Base-by-base conservation (phyloP, 2,329 filamentous ascomycete genomes). In the Arthrobotrys musiformis region DNA sequence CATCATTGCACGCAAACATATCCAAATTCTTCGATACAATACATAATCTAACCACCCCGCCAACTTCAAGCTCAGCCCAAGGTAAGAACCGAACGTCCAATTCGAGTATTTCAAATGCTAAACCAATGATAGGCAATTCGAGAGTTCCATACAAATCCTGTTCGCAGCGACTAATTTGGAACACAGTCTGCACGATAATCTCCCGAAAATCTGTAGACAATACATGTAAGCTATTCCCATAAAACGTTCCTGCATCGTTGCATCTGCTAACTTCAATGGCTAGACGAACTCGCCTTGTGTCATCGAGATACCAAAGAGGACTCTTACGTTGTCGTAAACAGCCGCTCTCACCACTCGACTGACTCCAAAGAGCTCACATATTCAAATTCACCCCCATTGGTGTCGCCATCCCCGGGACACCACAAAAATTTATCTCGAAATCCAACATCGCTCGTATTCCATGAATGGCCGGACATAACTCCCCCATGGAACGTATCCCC, bases 391-490 rank as follows among this genome's bases (percentile, higher is more conserved):
- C 26, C 13, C 4, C 3, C 17, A 50, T 9, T 26, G 26, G 24
- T 28, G 17, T 26, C 46, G 26, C 44, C 33, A n/a, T 11, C 26
- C 13, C 9, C 19, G 17, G 19, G 22, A 37, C 9, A 40, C 7
- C 33, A 35, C 1, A 22, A 58, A 22, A 7, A 37, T 37, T 9
- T 46, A 19, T 8, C 15, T 46, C 8, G 22, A 1, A n/a, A 35
- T 2, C 15, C 37, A 7, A 6, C 24, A 7, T 77, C n/a, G 26
- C 60, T 67, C 1, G 73, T 77, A 33, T 77, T 77, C 73, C 73
- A 77, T 46, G 73, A 77, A 56, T 77, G 73, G 73, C 73, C 73
- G 19, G 66, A 77, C 11, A 66, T 66, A 70, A n/a, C 33, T 37
- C 22, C 33, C 42, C 22, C 66, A 67, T 70, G 72, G 72, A 70